These are phyloP conservation scores for Daldinia vernicosa DNA, from an alignment of 495 filamentous ascomycete genomes.

Conservation along the genomic window DNA sequence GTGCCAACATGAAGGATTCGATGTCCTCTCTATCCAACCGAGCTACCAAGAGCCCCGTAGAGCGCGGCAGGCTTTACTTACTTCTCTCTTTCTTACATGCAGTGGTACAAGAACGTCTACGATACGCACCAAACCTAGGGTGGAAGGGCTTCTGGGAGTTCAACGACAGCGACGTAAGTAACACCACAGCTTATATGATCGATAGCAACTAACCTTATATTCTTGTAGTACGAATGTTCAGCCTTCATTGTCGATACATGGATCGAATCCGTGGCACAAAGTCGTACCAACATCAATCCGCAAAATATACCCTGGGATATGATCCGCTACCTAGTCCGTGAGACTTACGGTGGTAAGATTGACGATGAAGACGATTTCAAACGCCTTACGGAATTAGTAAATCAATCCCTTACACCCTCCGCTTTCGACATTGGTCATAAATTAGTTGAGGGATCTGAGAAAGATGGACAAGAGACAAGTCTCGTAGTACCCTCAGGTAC, in stretches of 20 bases:
- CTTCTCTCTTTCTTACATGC: slow-evolving; percentile 94
- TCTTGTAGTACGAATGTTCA: slow-evolving; percentile 88
- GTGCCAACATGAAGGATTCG: slow-evolving; percentile 99
- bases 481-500: slow-evolving; percentile 82
- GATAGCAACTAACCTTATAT: slow-evolving; percentile 40
- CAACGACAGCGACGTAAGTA: slow-evolving; percentile 97
- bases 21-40: slow-evolving; percentile 82
- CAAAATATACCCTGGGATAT: slow-evolving; percentile 97
- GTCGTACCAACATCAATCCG: slow-evolving; percentile 90
- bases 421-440: slow-evolving; percentile 93
- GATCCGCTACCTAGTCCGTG: slow-evolving; percentile 88
- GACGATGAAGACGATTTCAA: slow-evolving; percentile 89
- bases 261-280: slow-evolving; percentile 82
- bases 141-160: slow-evolving; percentile 99
- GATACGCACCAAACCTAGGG: slow-evolving; percentile 92
- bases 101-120: slow-evolving; percentile 92
- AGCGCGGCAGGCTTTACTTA: slow-evolving; percentile 90
- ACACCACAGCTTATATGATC: neutral
- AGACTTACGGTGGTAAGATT: slow-evolving; percentile 98
- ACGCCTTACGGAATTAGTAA: slow-evolving; percentile 74
- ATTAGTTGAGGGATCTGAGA: slow-evolving; percentile 69
- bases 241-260: slow-evolving; percentile 96
- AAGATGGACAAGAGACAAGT: slow-evolving; percentile 62
- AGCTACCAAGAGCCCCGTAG: slow-evolving; percentile 82
- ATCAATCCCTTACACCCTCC: slow-evolving; percentile 77